Evolutionary conservation across 768 basidiomycete species (phyloP).

Genomic region (Pulveroboletus ravenelii): DNA sequence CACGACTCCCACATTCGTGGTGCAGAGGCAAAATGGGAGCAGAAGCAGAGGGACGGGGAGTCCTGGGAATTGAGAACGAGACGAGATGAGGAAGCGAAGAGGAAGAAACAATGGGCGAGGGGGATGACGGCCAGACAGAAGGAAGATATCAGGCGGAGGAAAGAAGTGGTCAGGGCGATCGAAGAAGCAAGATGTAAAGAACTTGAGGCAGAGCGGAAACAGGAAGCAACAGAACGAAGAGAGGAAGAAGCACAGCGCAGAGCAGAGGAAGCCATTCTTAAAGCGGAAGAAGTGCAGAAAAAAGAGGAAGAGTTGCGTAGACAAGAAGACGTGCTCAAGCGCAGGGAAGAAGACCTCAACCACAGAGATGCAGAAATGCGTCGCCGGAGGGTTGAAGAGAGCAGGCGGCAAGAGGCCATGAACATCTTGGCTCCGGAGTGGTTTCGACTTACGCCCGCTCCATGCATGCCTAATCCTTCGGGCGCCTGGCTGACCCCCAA

Average conservation of each 20-base stretch:
- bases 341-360: constrained; percentile 30
- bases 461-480: constrained; percentile 26
- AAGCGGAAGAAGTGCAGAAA: constrained; percentile 20
- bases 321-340: constrained; percentile 28
- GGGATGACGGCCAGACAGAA: constrained; percentile 24
- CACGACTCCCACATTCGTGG: neutral
- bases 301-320: constrained; percentile 24
- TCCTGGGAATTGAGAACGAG: constrained; percentile 16
- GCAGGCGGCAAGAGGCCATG: constrained; percentile 26
- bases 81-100: constrained; percentile 22
- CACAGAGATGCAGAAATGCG: constrained; percentile 30
- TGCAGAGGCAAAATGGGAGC: constrained; percentile 28
- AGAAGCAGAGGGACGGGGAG: constrained; percentile 7
- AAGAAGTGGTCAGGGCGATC: constrained; percentile 24
- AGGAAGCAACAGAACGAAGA: neutral
- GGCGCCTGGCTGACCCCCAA: constrained; percentile 30
- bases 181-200: constrained; percentile 26
- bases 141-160: constrained; percentile 24
- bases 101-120: constrained; percentile 28
- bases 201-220: constrained; percentile 25
- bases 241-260: constrained; percentile 29
- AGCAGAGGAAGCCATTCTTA: constrained; percentile 24
- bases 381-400: constrained; percentile 30
- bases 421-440: constrained; percentile 25
- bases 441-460: constrained; percentile 19